A percentile compares a stretch with the other conserved stretches of the same genome.
These are phyloP conservation scores for Fusarium sp. DNA, from an alignment of 2,329 filamentous ascomycete species.

Conservation along the genomic window DNA sequence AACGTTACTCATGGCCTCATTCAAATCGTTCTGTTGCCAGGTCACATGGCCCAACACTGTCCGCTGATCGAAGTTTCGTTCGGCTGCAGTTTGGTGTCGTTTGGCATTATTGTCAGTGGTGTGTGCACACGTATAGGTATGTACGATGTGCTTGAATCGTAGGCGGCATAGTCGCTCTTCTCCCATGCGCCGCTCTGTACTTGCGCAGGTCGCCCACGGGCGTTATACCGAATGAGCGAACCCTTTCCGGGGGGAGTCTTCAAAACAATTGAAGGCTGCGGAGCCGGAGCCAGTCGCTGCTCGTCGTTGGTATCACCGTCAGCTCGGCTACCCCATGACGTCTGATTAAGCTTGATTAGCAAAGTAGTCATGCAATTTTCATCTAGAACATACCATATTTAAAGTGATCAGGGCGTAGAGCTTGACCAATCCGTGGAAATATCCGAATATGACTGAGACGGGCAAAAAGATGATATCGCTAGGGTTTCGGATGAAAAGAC, in stretches of 20 bases:
- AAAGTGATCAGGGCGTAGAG: conserved; percentile 85
- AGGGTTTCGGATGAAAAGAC: conserved; percentile 85
- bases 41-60: conserved; percentile 39
- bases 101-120: conserved; percentile 36
- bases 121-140: conserved; percentile 44
- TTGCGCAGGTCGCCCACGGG: conserved; percentile 49
- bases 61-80: conserved; percentile 36
- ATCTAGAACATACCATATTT: conserved; percentile 72
- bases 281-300: conserved; percentile 67
- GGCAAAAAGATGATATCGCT: conserved; percentile 82
- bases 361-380: not conserved
- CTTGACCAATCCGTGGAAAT: conserved; percentile 93
- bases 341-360: conserved; percentile 61
- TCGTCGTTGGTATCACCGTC: conserved; percentile 88
- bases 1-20: conserved; percentile 44
- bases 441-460: conserved; percentile 89
- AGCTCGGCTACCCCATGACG: conserved; percentile 93
- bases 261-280: conserved; percentile 53
- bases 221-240: conserved; percentile 58
- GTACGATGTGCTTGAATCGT: conserved; percentile 52
- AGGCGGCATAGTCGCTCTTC: conserved; percentile 47
- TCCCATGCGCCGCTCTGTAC: conserved; percentile 43
- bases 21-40: conserved; percentile 40
- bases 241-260: conserved; percentile 55
- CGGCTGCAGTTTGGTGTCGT: conserved; percentile 35